These are phyloP conservation scores for Syncephalastrum racemosum DNA, from an alignment of 371 early-diverging fungal species.

Conservation along the genomic window DNA sequence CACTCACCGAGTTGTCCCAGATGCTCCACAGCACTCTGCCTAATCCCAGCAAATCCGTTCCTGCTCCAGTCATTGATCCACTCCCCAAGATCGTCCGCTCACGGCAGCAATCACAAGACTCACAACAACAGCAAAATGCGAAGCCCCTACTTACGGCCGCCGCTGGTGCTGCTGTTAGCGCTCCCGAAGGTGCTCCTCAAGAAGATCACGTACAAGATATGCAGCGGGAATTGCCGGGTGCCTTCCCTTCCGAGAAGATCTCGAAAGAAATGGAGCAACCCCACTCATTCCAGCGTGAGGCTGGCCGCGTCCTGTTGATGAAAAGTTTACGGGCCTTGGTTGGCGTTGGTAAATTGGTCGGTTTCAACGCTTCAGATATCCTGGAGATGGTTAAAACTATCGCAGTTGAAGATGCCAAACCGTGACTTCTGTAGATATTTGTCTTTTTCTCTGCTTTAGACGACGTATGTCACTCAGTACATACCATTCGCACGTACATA, in stretches of 20 bases:
- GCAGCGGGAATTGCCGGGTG: constrained; percentile 28
- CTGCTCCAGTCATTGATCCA: constrained; percentile 24
- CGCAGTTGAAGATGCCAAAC: constrained; percentile 19
- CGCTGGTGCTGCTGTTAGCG: no score
- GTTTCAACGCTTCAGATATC: constrained; percentile 37
- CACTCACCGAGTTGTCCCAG: constrained; percentile 40
- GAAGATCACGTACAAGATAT: constrained; percentile 8
- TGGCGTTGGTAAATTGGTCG: constrained; percentile 35
- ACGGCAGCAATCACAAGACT: background rate
- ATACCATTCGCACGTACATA: no score
- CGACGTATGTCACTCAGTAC: no score
- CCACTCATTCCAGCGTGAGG: constrained; percentile 19
- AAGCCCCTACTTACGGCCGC: no score
- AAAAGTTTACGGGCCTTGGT: constrained; percentile 39
- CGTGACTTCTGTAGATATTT: background rate
- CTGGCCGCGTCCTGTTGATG: constrained; percentile 33
- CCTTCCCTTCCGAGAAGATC: constrained; percentile 20
- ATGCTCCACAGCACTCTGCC: constrained; percentile 42
- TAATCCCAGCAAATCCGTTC: background rate
- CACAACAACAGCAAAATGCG: background rate
- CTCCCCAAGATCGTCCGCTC: constrained; percentile 30
- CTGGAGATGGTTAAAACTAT: constrained; percentile 36
- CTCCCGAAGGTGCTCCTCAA: background rate
- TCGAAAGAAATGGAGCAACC: constrained; percentile 9
- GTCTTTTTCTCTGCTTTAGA: background rate